Evolutionary conservation across 2,329 filamentous ascomycete genomes (phyloP).

Genomic region (Microsporum canis): DNA sequence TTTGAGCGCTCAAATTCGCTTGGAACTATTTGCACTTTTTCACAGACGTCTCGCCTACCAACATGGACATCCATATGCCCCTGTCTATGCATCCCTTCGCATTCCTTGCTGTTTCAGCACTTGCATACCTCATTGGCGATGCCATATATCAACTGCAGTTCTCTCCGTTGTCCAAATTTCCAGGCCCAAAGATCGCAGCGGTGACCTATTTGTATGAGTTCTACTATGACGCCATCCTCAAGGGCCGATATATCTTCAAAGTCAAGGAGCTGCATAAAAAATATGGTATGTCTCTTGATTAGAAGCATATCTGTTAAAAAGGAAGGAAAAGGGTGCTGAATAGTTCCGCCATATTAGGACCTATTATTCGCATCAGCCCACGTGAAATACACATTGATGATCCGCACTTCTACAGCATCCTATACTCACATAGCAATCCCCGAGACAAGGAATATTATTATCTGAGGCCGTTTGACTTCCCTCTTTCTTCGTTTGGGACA

Average conservation of each 20-base stretch:
- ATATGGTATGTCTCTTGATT: conserved; percentile 18
- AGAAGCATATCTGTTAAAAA: neutral
- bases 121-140: neutral
- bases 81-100: neutral
- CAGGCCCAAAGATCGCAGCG: conserved; percentile 20
- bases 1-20: neutral
- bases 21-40: neutral
- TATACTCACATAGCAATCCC: conserved; percentile 18
- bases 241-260: conserved; percentile 21
- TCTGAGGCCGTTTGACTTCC: conserved; percentile 18
- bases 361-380: conserved; percentile 20
- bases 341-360: conserved; percentile 12
- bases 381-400: conserved; percentile 18
- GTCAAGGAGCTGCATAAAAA: conserved; percentile 23
- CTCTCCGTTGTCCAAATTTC: conserved; percentile 19
- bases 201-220: conserved; percentile 20
- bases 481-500: conserved; percentile 24
- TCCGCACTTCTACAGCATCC: conserved; percentile 16
- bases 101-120: neutral
- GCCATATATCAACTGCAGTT: conserved; percentile 18
- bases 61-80: neutral
- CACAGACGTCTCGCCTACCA: neutral
- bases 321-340: neutral
- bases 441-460: conserved; percentile 19
- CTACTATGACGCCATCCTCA: conserved; percentile 20